These are phyloP conservation scores for Tricholoma matsutake DNA, from an alignment of 768 basidiomycete species.

Conservation along the genomic window DNA sequence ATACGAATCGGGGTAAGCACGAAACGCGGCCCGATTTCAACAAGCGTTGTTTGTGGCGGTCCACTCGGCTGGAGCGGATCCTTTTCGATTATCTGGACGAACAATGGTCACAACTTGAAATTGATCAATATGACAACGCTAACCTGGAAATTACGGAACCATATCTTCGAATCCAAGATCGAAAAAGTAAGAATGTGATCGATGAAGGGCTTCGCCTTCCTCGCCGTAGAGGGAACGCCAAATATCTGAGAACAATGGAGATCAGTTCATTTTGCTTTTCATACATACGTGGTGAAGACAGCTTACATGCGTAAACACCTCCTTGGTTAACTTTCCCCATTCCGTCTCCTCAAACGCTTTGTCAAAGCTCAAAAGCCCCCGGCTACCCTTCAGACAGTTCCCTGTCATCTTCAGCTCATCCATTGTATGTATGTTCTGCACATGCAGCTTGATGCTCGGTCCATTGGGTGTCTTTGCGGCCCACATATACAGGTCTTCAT, in stretches of 20 bases:
- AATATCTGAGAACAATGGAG: conserved; percentile 66
- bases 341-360: conserved; percentile 84
- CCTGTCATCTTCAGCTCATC: conserved; percentile 99
- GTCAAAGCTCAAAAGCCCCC: conserved; percentile 92
- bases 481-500: conserved; percentile 97
- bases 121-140: conserved; percentile 11
- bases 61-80: conserved; percentile 87
- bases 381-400: conserved; percentile 94
- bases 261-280: conserved; percentile 1
- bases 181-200: conserved; percentile 98
- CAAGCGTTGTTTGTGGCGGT: conserved; percentile 80
- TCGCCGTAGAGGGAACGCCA: conserved; percentile 86
- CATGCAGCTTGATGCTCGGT: conserved; percentile 95
- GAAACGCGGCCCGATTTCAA: conserved; percentile 97
- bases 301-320: conserved; percentile 89
- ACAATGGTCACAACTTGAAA: conserved; percentile 8
- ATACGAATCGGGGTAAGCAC: conserved; percentile 97
- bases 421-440: conserved; percentile 99
- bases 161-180: conserved; percentile 91
- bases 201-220: conserved; percentile 93
- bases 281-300: conserved; percentile 3
- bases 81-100: conserved; percentile 82
- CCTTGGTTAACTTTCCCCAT: conserved; percentile 85
- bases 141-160: conserved; percentile 99
- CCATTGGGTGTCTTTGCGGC: conserved; percentile 96